A percentile compares a stretch with the other conserved stretches of the same genome.
Evolutionary conservation across 805 yeast species (phyloP).

Genomic region (Monosporozyma aerobia): DNA sequence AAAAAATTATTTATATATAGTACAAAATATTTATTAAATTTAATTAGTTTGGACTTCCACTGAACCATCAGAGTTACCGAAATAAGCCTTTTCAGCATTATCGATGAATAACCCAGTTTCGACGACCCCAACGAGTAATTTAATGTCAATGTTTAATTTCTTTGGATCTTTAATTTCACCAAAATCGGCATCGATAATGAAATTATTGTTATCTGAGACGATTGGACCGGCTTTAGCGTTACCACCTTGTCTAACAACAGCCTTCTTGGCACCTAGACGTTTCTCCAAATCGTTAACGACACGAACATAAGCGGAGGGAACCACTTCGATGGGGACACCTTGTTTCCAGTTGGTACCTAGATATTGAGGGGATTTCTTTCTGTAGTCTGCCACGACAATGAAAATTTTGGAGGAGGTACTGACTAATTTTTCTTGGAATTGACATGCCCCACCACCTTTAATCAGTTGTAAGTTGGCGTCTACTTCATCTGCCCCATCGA

Average conservation of each 20-base stretch:
- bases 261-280: slow-evolving; percentile 43
- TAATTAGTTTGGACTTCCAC: slow-evolving; percentile 30
- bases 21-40: slow-evolving; percentile 1
- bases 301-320: slow-evolving; percentile 77
- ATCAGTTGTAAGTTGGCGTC: slow-evolving; percentile 74
- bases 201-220: slow-evolving; percentile 91
- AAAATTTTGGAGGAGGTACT: slow-evolving; percentile 71
- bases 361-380: slow-evolving; percentile 60
- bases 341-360: slow-evolving; percentile 78
- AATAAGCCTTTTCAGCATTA: slow-evolving; percentile 68
- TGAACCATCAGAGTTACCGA: slow-evolving; percentile 77
- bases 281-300: slow-evolving; percentile 53
- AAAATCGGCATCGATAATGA: slow-evolving; percentile 86
- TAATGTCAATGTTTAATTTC: slow-evolving; percentile 55
- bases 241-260: slow-evolving; percentile 72
- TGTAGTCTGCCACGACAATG: slow-evolving; percentile 83
- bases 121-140: slow-evolving; percentile 81
- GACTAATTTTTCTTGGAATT: slow-evolving; percentile 91
- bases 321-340: slow-evolving; percentile 94
- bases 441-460: slow-evolving; percentile 98
- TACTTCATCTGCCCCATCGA: slow-evolving; percentile 98
- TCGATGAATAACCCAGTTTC: slow-evolving; percentile 86
- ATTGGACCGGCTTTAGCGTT: slow-evolving; percentile 94
- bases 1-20: not conserved
- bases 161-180: slow-evolving; percentile 54